Evolutionary conservation across 495 filamentous ascomycete species (phyloP).

Genomic region (Bacidia gigantensis): DNA sequence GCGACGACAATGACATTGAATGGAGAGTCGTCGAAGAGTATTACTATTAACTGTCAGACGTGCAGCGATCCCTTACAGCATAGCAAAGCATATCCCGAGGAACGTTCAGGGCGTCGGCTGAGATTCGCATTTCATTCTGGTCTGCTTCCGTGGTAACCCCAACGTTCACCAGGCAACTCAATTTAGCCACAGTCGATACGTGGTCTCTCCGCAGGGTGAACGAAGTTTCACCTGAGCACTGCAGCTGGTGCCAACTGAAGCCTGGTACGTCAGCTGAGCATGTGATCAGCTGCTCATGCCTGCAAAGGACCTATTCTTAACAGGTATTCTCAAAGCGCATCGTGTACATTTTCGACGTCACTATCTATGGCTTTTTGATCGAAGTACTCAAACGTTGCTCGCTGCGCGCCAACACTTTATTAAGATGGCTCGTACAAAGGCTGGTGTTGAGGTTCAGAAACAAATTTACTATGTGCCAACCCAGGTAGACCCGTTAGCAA

Average conservation of each 20-base stretch:
- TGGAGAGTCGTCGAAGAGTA: slow-evolving; percentile 16
- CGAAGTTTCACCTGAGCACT: neutral
- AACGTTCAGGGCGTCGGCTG: too few relatives aligned
- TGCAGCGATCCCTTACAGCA: neutral
- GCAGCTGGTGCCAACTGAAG: too few relatives aligned
- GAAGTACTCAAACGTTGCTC: too few relatives aligned
- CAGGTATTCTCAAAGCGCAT: too few relatives aligned
- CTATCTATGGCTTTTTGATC: too few relatives aligned
- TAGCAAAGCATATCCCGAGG: too few relatives aligned
- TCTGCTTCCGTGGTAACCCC: too few relatives aligned
- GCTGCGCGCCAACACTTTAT: too few relatives aligned
- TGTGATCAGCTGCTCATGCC: neutral
- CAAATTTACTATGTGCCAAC: slow-evolving; percentile 13
- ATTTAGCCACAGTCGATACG: neutral
- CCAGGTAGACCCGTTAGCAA: slow-evolving; percentile 10
- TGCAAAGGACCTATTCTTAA: neutral
- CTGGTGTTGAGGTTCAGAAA: too few relatives aligned
- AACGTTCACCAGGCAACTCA: neutral
- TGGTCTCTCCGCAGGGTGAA: neutral
- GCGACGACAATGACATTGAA: slow-evolving; percentile 1
- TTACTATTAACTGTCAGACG: slow-evolving; percentile 5
- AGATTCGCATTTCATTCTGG: neutral
- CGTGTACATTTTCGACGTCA: too few relatives aligned
- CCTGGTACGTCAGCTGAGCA: too few relatives aligned
- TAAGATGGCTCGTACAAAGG: too few relatives aligned